A percentile compares a stretch with the other conserved stretches of the same genome.
Conservation (phyloP, 306 rosid species). For the Lotus japonicus region DNA sequence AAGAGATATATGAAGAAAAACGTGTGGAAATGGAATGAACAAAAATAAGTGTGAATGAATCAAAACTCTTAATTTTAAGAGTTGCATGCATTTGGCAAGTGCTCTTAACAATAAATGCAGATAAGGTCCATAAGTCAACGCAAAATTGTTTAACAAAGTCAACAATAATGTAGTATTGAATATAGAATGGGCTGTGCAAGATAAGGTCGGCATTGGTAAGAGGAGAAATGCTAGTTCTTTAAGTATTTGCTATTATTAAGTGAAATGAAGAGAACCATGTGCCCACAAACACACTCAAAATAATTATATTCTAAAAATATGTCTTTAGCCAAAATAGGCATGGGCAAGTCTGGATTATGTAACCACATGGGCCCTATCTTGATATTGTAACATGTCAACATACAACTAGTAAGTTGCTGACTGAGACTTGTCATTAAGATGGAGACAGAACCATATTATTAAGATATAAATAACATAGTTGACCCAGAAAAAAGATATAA, state of each 20-base stretch:
- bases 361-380: background rate
- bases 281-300: background rate
- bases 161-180: background rate
- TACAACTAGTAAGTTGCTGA: background rate
- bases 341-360: background rate
- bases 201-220: background rate
- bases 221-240: background rate
- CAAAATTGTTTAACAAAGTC: constrained; percentile 4
- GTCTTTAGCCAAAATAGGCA: background rate
- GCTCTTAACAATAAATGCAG: background rate
- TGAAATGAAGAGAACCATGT: background rate
- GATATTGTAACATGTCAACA: background rate
- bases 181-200: background rate
- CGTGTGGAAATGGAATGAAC: too few relatives aligned
- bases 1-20: too few relatives aligned
- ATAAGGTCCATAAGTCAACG: background rate
- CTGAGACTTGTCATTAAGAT: too few relatives aligned
- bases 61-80: background rate
- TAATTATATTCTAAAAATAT: background rate
- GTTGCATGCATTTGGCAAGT: background rate
- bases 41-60: too few relatives aligned
- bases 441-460: background rate
- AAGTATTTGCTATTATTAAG: background rate
- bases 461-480: background rate
- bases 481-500: background rate